Evolutionary conservation across 768 basidiomycete species (phyloP), one percentile per base, ranked within the genome.

Genomic region (Crucibulum laeve): DNA sequence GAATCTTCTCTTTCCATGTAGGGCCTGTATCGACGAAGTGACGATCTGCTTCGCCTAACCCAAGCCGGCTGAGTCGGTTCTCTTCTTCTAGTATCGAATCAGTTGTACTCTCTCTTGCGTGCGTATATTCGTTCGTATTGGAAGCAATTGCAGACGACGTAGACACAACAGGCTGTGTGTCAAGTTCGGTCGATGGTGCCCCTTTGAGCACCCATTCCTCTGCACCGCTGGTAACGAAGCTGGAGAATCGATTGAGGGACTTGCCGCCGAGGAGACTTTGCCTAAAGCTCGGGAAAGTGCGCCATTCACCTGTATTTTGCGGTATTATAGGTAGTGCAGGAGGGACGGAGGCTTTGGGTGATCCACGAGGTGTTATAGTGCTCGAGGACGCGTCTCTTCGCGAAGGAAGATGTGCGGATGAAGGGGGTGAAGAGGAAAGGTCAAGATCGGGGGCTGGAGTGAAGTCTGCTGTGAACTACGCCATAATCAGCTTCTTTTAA

Each of bases 151-250:
- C 28, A n/a, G 28, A 30, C 13, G 18, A n/a, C 26, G 10, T 8
- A 17, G 15, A 33, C 5, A 19, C 7, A 24, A 19, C 17, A 5
- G 22, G 24, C 18, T 24, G 39, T n/a, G 18, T 10, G n/a, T 25
- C 35, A 8, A 33, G 34, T 13, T 32, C 40, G 15, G 48, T 26
- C 6, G 42, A 41, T 5, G 48, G 21, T 10, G 65, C 59, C 1
- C 89, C 89, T 39, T 83, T 77, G n/a, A 91, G 73, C 5, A 91
- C 74, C 67, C 82, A 91, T 40, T 83, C 82, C 59, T 91, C 89
- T 7, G 89, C 89, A 25, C 89, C 89, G 45, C 84, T 88, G 5
- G 85, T 88, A 11, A 91, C 88, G 58, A 91, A 91, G 44, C 74
- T 83, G 1, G 87, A 89, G 63, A 91, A 91, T n/a, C 88, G 75